These are phyloP conservation scores for Thraustochytrium sp. DNA, from an alignment of 352 stramenopile species.

Conservation along the genomic window DNA sequence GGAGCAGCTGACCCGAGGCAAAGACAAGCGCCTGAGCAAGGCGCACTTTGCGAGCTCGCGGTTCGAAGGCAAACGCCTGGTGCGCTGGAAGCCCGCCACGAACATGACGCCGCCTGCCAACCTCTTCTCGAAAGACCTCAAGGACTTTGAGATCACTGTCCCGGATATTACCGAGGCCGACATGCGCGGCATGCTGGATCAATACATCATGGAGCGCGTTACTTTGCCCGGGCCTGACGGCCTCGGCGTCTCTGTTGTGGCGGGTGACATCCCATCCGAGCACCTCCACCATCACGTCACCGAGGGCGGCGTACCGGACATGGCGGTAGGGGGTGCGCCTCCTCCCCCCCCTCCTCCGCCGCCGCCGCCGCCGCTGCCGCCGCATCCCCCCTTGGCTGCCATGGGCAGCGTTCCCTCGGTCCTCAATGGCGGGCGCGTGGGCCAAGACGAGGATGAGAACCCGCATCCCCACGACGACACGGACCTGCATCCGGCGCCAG, in stretches of 20 bases:
- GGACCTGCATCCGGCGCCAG: too few species aligned
- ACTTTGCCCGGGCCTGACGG: neutral
- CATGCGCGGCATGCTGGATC: neutral
- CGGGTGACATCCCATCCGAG: neutral
- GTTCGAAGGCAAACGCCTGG: slow-evolving; percentile 3
- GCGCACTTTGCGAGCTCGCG: neutral
- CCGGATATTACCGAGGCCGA: neutral
- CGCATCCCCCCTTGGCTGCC: too few species aligned
- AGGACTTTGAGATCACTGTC: neutral
- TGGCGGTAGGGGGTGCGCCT: too few species aligned
- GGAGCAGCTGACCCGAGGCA: neutral
- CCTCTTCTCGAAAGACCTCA: neutral
- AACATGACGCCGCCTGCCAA: neutral
- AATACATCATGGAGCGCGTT: neutral
- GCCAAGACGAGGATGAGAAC: too few species aligned
- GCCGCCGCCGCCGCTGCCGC: too few species aligned
- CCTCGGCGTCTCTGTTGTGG: neutral
- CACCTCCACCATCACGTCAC: neutral
- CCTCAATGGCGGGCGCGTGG: too few species aligned
- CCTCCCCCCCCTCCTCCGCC: too few species aligned
- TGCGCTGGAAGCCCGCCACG: neutral
- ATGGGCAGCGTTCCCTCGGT: too few species aligned
- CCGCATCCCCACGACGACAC: too few species aligned
- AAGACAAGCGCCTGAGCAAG: slow-evolving; percentile 17
- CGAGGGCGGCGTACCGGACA: too few species aligned